Conservation (phyloP, 768 basidiomycete species). For the Boletus tomentosulus region DNA sequence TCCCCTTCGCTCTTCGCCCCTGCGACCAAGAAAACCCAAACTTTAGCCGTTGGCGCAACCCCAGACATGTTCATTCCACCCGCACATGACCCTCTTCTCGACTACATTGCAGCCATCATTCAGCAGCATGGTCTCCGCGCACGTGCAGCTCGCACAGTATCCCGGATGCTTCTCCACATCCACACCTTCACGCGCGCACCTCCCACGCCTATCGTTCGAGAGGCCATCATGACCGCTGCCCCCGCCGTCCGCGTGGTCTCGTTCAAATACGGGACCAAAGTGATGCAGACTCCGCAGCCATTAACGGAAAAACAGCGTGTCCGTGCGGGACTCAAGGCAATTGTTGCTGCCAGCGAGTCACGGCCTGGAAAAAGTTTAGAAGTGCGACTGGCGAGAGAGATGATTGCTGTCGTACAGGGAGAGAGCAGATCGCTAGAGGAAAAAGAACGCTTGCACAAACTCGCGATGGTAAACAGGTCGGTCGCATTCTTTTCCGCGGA, state of each 20-base stretch:
- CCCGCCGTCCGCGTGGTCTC: constrained; percentile 39
- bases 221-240: constrained; percentile 63
- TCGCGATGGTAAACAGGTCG: constrained; percentile 76
- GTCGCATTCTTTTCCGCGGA: constrained; percentile 21
- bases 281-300: constrained; percentile 60
- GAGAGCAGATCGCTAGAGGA: constrained; percentile 54
- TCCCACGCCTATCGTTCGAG: constrained; percentile 72
- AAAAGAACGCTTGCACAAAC: constrained; percentile 59
- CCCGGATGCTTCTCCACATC: constrained; percentile 62
- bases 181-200: constrained; percentile 70
- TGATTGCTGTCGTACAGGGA: constrained; percentile 64
- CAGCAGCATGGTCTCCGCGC: constrained; percentile 65
- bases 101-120: constrained; percentile 58
- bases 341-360: constrained; percentile 58
- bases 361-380: constrained; percentile 54
- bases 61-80: constrained; percentile 57
- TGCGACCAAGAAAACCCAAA: not conserved
- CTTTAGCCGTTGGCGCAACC: not conserved
- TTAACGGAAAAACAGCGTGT: constrained; percentile 79
- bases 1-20: not conserved
- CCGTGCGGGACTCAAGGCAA: constrained; percentile 64
- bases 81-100: constrained; percentile 68
- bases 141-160: constrained; percentile 50
- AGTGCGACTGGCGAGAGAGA: constrained; percentile 74
- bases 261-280: constrained; percentile 62